Conservation (phyloP, 805 yeast species). For the Lipomyces orientalis region DNA sequence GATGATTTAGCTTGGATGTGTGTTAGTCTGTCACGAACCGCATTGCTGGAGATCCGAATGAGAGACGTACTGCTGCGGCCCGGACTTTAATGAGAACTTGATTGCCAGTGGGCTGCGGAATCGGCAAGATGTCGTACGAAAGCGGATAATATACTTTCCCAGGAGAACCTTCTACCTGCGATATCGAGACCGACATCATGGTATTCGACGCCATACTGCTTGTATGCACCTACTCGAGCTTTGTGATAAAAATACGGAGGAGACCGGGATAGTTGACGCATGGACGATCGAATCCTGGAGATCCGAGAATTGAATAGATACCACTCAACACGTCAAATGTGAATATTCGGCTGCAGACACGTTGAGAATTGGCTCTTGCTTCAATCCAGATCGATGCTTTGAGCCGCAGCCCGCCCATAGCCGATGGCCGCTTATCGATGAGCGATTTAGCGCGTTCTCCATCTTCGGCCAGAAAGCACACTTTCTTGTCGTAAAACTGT, state of each 20-base stretch:
- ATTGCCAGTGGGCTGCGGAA: slow-evolving; percentile 5
- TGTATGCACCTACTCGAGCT: not conserved
- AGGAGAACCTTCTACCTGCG: slow-evolving; percentile 19
- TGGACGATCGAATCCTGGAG: not conserved
- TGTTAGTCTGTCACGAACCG: not conserved
- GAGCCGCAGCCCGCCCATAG: too few relatives aligned
- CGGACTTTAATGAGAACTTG: slow-evolving; percentile 30
- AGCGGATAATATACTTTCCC: slow-evolving; percentile 22
- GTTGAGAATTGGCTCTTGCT: too few relatives aligned
- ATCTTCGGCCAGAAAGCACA: too few relatives aligned
- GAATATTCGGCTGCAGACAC: too few relatives aligned
- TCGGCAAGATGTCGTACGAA: not conserved
- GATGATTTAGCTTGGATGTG: slow-evolving; percentile 32
- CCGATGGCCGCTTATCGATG: too few relatives aligned
- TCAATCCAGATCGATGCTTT: too few relatives aligned
- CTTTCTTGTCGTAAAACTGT: too few relatives aligned
- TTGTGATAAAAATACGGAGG: not conserved
- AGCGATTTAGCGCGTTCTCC: too few relatives aligned
- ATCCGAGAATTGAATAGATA: not conserved
- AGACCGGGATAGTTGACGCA: not conserved
- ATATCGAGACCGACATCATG: slow-evolving; percentile 21
- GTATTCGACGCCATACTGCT: not conserved
- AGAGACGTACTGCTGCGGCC: slow-evolving; percentile 25
- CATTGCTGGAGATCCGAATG: not conserved
- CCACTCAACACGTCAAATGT: too few relatives aligned